Evolutionary conservation across 169 alveolate genomes (phyloP).

Genomic region (Eimeria necatrix): DNA sequence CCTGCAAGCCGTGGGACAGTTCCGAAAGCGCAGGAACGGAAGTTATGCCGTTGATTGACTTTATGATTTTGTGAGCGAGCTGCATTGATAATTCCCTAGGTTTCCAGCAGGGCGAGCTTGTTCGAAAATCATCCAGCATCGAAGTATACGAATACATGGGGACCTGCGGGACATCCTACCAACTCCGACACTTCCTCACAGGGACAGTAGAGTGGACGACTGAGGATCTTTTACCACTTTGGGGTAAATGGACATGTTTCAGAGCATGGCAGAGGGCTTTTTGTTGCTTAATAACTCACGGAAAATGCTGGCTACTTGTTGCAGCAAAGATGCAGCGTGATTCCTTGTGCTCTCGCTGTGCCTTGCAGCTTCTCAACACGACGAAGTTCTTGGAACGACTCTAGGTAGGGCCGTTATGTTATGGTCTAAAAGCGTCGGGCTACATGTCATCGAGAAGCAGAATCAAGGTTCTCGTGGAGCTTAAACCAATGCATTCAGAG

Average conservation of each 20-base stretch:
- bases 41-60: too few species aligned
- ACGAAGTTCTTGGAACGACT: constrained; percentile 59
- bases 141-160: constrained; percentile 74
- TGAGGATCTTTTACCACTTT: constrained; percentile 64
- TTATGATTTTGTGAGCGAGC: too few species aligned
- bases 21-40: too few species aligned
- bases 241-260: constrained; percentile 22
- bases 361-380: constrained; percentile 36
- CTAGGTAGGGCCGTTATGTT: neutral
- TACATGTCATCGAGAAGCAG: too few species aligned
- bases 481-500: too few species aligned
- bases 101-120: constrained; percentile 61
- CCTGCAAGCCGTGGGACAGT: too few species aligned
- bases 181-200: constrained; percentile 30
- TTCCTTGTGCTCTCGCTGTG: constrained; percentile 22
- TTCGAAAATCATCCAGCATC: constrained; percentile 46
- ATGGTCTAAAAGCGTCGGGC: too few species aligned
- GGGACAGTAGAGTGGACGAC: constrained; percentile 49
- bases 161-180: constrained; percentile 30
- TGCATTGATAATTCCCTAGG: neutral
- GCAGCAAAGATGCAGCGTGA: neutral
- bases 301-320: neutral
- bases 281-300: neutral
- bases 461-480: too few species aligned
- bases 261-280: neutral